phyloP scores from a whole-genome alignment of 805 yeast genomes.

The Candida insectorum region DNA sequence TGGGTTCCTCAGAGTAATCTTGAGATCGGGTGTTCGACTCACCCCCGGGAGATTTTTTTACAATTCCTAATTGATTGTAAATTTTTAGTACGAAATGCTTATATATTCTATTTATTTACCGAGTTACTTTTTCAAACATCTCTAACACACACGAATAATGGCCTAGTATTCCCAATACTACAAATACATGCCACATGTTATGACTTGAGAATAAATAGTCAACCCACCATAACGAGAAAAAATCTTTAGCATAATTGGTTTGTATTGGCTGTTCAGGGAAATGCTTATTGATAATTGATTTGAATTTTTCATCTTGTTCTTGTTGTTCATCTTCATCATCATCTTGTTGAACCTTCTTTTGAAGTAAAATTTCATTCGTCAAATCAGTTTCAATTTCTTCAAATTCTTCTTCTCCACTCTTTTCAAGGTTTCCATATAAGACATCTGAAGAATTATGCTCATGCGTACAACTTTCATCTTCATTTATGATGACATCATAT shows the following conservation, averaged over 20 bases:
- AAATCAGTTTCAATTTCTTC: slow-evolving; percentile 23
- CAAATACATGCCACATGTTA: slow-evolving; percentile 92
- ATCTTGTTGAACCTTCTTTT: slow-evolving; percentile 5
- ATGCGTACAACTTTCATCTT: slow-evolving; percentile 26
- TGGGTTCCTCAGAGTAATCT: slow-evolving; percentile 36
- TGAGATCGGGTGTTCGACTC: slow-evolving; percentile 51
- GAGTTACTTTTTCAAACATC: slow-evolving; percentile 51
- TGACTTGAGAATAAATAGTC: slow-evolving; percentile 77
- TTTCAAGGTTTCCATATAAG: slow-evolving; percentile 29
- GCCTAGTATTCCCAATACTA: slow-evolving; percentile 82
- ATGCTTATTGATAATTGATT: slow-evolving; percentile 31
- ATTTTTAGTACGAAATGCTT: background rate
- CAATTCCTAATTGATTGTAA: no score
- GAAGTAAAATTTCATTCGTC: slow-evolving; percentile 7
- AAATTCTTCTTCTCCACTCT: slow-evolving; percentile 37
- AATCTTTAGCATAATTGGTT: slow-evolving; percentile 35
- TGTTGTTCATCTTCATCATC: slow-evolving; percentile 11
- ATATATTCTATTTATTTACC: slow-evolving; percentile 1
- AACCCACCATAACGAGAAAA: slow-evolving; percentile 76
- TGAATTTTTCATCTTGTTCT: slow-evolving; percentile 21
- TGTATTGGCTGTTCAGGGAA: slow-evolving; percentile 29
- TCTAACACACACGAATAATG: slow-evolving; percentile 78
- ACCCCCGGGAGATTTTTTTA: slow-evolving; percentile 44
- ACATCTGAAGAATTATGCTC: slow-evolving; percentile 27
- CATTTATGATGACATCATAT: slow-evolving; percentile 59